A percentile compares a stretch with the other conserved stretches of the same genome.
These are phyloP conservation scores for Cenchrus purpureus DNA, from an alignment of 176 grass and related monocot genomes.

Conservation along the genomic window DNA sequence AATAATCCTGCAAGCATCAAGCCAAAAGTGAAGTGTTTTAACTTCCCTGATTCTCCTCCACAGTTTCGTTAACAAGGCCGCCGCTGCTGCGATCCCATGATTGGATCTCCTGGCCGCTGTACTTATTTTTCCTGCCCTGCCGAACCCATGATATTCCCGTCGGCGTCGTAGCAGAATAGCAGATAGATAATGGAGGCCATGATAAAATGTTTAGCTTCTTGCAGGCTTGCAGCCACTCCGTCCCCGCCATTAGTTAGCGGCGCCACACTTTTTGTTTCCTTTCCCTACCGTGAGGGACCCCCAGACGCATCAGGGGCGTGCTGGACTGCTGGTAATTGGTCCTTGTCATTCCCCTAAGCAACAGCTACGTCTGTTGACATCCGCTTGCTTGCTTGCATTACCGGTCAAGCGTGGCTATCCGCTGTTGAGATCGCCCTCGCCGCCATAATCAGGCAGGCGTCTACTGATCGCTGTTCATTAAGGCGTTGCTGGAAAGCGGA, in stretches of 20 bases:
- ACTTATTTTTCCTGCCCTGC: background rate
- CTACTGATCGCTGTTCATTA: background rate
- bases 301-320: background rate
- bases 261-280: slow-evolving; percentile 10
- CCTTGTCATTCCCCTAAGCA: slow-evolving; percentile 37
- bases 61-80: background rate
- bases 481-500: background rate
- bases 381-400: slow-evolving; percentile 6
- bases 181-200: background rate
- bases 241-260: background rate
- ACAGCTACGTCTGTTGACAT: slow-evolving; percentile 43
- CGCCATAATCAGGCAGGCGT: background rate
- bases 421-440: background rate
- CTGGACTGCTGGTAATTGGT: slow-evolving; percentile 30
- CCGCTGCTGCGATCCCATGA: background rate
- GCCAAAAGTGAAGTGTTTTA: background rate
- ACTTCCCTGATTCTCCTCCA: background rate
- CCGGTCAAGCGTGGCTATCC: slow-evolving; percentile 35
- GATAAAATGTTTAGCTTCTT: slow-evolving; percentile 27
- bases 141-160: background rate
- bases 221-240: slow-evolving; percentile 29
- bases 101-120: background rate
- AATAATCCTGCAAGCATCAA: background rate
- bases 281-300: background rate
- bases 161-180: background rate